Evolutionary conservation across 2,329 filamentous ascomycete species (phyloP).

Genomic region (Stromatinia cepivora): DNA sequence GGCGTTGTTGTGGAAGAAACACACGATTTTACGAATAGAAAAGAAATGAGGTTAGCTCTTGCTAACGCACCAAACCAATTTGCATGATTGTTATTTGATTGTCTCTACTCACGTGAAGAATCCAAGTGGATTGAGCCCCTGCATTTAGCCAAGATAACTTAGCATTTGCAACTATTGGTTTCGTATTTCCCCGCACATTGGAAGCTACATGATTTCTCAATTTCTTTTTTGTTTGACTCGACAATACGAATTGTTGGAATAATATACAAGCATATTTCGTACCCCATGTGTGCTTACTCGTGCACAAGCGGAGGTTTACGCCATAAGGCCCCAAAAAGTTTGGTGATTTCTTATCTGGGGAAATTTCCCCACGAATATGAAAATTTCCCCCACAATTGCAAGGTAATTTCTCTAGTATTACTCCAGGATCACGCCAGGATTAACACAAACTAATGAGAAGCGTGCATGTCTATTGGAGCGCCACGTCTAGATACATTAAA

Average conservation of each 20-base stretch:
- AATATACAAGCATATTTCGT: background rate
- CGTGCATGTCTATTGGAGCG: conserved; percentile 5
- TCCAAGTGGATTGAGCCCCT: background rate
- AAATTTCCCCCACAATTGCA: conserved; percentile 3
- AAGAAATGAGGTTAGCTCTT: background rate
- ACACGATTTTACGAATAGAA: background rate
- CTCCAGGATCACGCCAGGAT: conserved; percentile 5
- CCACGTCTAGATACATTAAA: background rate
- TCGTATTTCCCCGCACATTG: conserved; percentile 2
- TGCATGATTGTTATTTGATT: background rate
- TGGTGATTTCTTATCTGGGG: conserved; percentile 14
- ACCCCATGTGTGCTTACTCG: background rate
- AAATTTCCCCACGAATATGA: conserved; percentile 10
- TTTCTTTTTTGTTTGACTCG: background rate
- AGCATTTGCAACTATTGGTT: background rate
- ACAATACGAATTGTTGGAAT: background rate
- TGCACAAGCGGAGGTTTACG: conserved; percentile 8
- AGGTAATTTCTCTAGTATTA: conserved; percentile 16
- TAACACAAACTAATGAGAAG: background rate
- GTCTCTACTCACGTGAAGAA: background rate
- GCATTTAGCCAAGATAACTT: background rate
- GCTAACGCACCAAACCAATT: background rate
- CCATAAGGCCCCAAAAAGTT: background rate
- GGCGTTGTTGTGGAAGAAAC: background rate
- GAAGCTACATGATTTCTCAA: background rate